Percentiles rank a stretch among this genome's conserved stretches.
Evolutionary conservation across 1,284 basidiomycete genomes (phyloP).

Genomic region (Earliella scabrosa): DNA sequence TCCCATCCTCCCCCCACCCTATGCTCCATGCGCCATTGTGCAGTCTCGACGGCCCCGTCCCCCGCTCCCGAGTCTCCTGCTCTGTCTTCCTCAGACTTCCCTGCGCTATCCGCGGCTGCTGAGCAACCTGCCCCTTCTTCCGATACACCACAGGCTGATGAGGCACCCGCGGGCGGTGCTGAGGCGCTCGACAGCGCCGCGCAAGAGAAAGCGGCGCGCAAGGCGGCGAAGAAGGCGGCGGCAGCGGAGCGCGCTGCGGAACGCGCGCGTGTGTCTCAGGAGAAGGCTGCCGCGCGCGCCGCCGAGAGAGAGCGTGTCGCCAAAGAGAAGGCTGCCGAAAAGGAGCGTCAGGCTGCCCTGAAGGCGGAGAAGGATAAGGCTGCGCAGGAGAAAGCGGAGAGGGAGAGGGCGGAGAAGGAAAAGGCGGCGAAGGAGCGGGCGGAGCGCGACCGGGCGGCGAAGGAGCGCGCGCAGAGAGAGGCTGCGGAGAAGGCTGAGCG

Average conservation of each 20-base stretch:
- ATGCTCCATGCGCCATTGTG: slow-evolving; percentile 38
- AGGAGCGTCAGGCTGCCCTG: slow-evolving; percentile 44
- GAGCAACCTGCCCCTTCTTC: slow-evolving; percentile 33
- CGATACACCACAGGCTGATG: slow-evolving; percentile 34
- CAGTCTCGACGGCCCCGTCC: too few relatives aligned
- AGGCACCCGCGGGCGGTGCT: slow-evolving; percentile 10
- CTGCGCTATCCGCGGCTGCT: slow-evolving; percentile 46
- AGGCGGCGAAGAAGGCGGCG: slow-evolving; percentile 64
- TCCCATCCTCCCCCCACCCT: slow-evolving; percentile 10
- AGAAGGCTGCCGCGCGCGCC: slow-evolving; percentile 53
- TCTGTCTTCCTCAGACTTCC: slow-evolving; percentile 75
- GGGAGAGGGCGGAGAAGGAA: slow-evolving; percentile 43
- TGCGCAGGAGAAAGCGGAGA: slow-evolving; percentile 44
- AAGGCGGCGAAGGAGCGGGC: slow-evolving; percentile 44
- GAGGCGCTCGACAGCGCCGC: slow-evolving; percentile 40
- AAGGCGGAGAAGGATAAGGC: slow-evolving; percentile 42
- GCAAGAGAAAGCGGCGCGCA: slow-evolving; percentile 54
- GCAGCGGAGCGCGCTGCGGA: slow-evolving; percentile 64
- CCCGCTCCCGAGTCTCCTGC: slow-evolving; percentile 41
- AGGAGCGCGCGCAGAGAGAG: slow-evolving; percentile 38
- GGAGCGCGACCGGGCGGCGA: slow-evolving; percentile 39
- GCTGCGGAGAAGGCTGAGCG: slow-evolving; percentile 36
- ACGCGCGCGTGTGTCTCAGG: slow-evolving; percentile 54
- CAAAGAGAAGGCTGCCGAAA: slow-evolving; percentile 48
- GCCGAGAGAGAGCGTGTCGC: slow-evolving; percentile 52